Evolutionary conservation across 2,329 filamentous ascomycete genomes (phyloP).

Genomic region (Trichothecium roseum): DNA sequence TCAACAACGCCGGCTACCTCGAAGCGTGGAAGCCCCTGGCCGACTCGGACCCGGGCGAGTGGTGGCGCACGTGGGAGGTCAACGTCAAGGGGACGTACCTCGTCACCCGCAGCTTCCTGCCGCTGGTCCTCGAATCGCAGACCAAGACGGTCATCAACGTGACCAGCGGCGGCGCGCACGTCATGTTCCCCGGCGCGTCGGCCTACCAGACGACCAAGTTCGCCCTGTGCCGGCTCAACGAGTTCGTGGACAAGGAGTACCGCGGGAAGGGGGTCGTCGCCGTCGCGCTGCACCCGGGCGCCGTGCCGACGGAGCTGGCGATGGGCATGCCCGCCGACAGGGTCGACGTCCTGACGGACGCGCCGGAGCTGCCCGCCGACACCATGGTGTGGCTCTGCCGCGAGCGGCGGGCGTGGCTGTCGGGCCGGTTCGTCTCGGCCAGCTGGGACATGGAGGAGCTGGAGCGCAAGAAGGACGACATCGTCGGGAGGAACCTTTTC

Average conservation of each 20-base stretch:
- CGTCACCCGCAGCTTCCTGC: constrained; percentile 35
- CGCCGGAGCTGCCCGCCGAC: constrained; percentile 13
- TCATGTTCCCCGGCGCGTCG: constrained; percentile 1
- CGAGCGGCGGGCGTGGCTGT: constrained; percentile 24
- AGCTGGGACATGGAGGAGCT: constrained; percentile 21
- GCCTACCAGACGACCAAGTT: constrained; percentile 39
- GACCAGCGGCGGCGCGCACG: constrained; percentile 1
- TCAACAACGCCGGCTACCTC: constrained; percentile 34
- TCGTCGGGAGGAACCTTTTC: constrained; percentile 16
- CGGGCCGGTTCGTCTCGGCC: constrained; percentile 15
- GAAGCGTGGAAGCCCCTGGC: constrained; percentile 21
- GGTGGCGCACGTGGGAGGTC: constrained; percentile 25
- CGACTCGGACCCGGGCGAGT: constrained; percentile 29
- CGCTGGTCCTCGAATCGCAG: constrained; percentile 23
- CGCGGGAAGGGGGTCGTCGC: constrained; percentile 27
- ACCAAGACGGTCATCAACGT: constrained; percentile 32
- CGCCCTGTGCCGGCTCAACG: constrained; percentile 36
- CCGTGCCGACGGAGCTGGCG: constrained; percentile 23
- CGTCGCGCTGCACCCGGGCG: constrained; percentile 28
- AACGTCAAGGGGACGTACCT: constrained; percentile 36
- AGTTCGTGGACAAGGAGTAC: constrained; percentile 37
- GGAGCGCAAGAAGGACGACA: constrained; percentile 16
- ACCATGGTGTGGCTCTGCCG: constrained; percentile 16
- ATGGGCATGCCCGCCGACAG: constrained; percentile 9
- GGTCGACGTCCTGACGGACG: constrained; percentile 8